Evolutionary conservation across 2,329 filamentous ascomycete genomes (phyloP).

Genomic region (Paraconiothyrium brasiliense): DNA sequence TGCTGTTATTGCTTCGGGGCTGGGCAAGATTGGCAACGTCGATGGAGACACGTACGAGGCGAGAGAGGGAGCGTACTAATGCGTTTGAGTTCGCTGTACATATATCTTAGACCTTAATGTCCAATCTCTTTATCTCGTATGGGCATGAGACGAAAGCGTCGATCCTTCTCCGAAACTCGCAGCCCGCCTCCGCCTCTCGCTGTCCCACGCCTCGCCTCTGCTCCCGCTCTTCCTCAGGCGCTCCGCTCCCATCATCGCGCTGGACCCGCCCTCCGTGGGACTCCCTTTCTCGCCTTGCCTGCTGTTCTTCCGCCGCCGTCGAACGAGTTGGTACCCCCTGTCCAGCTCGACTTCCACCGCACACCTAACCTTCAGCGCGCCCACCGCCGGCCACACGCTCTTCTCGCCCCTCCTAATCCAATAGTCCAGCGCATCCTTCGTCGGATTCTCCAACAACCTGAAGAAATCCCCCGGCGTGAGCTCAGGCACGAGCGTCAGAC

Average conservation of each 20-base stretch:
- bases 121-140: not conserved
- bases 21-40: slow-evolving; percentile 57
- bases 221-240: slow-evolving; percentile 31
- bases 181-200: slow-evolving; percentile 33
- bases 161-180: slow-evolving; percentile 39
- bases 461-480: slow-evolving; percentile 77
- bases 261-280: slow-evolving; percentile 16
- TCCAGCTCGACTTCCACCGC: slow-evolving; percentile 90
- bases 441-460: slow-evolving; percentile 83
- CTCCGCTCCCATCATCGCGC: slow-evolving; percentile 22
- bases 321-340: slow-evolving; percentile 80
- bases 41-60: slow-evolving; percentile 57
- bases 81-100: not conserved
- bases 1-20: slow-evolving; percentile 61
- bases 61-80: slow-evolving; percentile 63
- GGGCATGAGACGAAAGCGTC: not conserved
- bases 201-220: slow-evolving; percentile 27
- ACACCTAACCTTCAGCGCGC: slow-evolving; percentile 81
- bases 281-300: slow-evolving; percentile 29
- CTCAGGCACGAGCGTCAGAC: slow-evolving; percentile 83
- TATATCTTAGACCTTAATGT: not conserved
- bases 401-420: slow-evolving; percentile 88
- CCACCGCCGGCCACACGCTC: slow-evolving; percentile 90
- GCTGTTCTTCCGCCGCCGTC: slow-evolving; percentile 61
- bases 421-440: slow-evolving; percentile 76